Evolutionary conservation across 2,329 filamentous ascomycete genomes (phyloP), one percentile per base, ranked within the genome.

Genomic region (Aspergillus brunneoviolaceus): DNA sequence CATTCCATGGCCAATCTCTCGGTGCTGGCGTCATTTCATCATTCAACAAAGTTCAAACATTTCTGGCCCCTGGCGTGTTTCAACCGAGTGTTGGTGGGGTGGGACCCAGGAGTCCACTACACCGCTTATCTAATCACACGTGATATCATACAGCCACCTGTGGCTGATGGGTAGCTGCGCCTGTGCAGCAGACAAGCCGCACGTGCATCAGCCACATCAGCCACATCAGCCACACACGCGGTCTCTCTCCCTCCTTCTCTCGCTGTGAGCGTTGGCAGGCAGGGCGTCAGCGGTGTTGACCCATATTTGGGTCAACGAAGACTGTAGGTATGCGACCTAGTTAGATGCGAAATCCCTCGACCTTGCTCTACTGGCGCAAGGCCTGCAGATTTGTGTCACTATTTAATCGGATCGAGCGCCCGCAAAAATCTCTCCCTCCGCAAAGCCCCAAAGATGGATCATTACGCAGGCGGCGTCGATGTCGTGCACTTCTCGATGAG

Each of bases 11-110:
- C 12, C 12, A 16, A 5, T 35, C 33, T 16, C 33, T 16, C 12
- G 33, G 33, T 35, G 33, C 14, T 35, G 33, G 33, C 39, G 16
- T 45, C 39, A 45, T 45, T 19, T 45, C 42, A 45, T 55, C 16
- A 55, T 48, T 35, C 4, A 35, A 9, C 42, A 35, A 35, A 55
- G 33, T 19, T 35, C 42, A 55, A 55, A 55, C 53, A 23, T 27
- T 33, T 55, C 27, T 27, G 19, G 53, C 53, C 53, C 53, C 53
- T 55, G 53, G 53, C 53, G 23, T 48, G 53, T 55, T 55, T 55
- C 53, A 47, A n/a, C 42, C n/a, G 27, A 19, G 3, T 3, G 6
- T 45, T 45, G 39, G 39, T 16, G 39, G 14, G 23, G 16, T 19
- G 5, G 5, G 16, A 45, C 7, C 14, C 39, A 19, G 39, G 16